Conservation (phyloP, 768 basidiomycete species). For the Agaricus sinodeliciosus region DNA sequence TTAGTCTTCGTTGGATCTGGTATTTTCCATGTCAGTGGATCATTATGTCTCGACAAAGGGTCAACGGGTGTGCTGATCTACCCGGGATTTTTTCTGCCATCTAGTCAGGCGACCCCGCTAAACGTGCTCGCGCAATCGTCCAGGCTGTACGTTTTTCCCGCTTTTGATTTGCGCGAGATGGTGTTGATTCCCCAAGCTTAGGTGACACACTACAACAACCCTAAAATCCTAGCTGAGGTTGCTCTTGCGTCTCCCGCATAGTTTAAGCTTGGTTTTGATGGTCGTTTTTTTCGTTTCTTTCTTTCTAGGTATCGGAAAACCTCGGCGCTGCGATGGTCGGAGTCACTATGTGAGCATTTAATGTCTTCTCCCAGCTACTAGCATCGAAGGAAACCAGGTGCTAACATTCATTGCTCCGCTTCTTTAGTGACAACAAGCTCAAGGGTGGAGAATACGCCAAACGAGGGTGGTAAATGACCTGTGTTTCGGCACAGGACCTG, state of each 20-base stretch:
- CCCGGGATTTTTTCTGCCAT: neutral
- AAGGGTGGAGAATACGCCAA: constrained; percentile 65
- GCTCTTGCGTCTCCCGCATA: neutral
- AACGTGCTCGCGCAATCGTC: constrained; percentile 91
- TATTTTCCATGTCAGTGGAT: constrained; percentile 78
- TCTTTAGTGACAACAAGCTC: constrained; percentile 50
- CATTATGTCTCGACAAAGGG: neutral
- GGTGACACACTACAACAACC: constrained; percentile 95
- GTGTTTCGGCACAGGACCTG: neutral
- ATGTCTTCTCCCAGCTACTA: neutral
- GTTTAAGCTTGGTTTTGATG: neutral
- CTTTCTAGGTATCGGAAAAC: constrained; percentile 62
- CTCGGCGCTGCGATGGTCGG: constrained; percentile 93
- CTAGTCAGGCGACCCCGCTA: constrained; percentile 88
- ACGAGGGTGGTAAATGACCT: constrained; percentile 53
- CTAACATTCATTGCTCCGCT: neutral
- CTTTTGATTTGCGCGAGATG: neutral
- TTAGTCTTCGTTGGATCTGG: constrained; percentile 96
- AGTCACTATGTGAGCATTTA: constrained; percentile 66
- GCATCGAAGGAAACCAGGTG: neutral
- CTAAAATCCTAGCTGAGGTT: constrained; percentile 81
- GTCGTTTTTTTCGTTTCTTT: too few species aligned
- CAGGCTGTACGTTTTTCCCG: constrained; percentile 58
- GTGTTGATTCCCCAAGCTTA: constrained; percentile 20
- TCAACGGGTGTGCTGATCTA: neutral